Evolutionary conservation across 129 eudicot genomes (phyloP).

Genomic region (Solidago caesia): DNA sequence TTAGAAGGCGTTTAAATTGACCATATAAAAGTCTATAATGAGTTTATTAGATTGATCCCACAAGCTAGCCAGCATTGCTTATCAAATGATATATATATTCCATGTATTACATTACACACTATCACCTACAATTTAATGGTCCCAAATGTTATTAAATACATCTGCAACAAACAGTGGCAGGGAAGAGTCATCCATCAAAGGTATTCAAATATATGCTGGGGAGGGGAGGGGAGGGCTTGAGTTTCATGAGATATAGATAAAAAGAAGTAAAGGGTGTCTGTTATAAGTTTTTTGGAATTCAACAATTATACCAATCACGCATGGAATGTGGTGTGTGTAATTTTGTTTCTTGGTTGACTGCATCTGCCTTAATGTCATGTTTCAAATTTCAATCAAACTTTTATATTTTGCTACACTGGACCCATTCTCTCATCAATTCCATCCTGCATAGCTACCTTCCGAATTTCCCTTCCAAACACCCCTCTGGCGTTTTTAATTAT

Average conservation of each 20-base stretch:
- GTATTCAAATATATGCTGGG: conserved; percentile 16
- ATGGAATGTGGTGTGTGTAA: conserved; percentile 30
- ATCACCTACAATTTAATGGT: conserved; percentile 15
- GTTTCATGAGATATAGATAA: not conserved
- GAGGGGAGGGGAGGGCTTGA: not conserved
- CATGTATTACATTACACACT: not conserved
- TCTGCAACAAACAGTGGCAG: conserved; percentile 18
- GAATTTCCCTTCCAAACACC: not conserved
- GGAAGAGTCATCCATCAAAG: conserved; percentile 22
- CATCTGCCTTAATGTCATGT: conserved; percentile 22
- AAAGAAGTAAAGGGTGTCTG: conserved; percentile 11
- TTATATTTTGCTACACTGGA: conserved; percentile 14
- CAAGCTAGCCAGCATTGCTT: not conserved
- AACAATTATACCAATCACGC: conserved; percentile 34
- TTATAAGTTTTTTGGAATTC: not conserved
- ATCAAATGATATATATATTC: conserved; percentile 8
- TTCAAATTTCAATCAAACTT: conserved; percentile 11
- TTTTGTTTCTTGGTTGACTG: conserved; percentile 22
- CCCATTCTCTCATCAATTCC: conserved; percentile 33
- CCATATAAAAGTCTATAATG: not conserved
- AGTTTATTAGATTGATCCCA: not conserved
- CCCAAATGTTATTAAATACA: conserved; percentile 27
- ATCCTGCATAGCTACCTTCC: not conserved
- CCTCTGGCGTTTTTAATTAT: not conserved
- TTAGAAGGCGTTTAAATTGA: too few relatives aligned